Conservation (phyloP, 2,329 filamentous ascomycete species). For the Aureobasidium sp. region DNA sequence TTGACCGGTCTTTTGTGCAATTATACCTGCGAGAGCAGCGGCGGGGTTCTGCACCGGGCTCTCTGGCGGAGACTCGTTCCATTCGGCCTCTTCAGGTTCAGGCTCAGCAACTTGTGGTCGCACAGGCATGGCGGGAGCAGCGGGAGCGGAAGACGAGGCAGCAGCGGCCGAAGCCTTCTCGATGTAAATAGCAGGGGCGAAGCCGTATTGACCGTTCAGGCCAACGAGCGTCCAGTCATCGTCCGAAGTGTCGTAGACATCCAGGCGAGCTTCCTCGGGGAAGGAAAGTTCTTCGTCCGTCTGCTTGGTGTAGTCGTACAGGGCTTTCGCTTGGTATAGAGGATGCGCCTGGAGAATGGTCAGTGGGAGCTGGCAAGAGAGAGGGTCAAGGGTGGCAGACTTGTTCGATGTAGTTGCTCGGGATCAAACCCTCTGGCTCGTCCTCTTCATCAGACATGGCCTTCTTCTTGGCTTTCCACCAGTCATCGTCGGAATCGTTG, state of each 20-base stretch:
- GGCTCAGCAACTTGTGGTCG: slow-evolving; percentile 33
- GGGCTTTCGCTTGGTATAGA: slow-evolving; percentile 68
- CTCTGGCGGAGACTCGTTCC: slow-evolving; percentile 37
- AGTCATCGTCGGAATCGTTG: slow-evolving; percentile 67
- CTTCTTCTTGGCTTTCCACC: slow-evolving; percentile 97
- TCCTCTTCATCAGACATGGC: slow-evolving; percentile 72
- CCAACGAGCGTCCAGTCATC: slow-evolving; percentile 96
- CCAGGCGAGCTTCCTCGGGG: slow-evolving; percentile 73
- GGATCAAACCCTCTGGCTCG: slow-evolving; percentile 82
- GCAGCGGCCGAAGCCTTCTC: slow-evolving; percentile 54
- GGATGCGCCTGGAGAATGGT: slow-evolving; percentile 51
- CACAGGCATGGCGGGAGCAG: slow-evolving; percentile 33
- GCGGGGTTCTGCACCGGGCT: slow-evolving; percentile 43
- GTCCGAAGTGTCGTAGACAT: slow-evolving; percentile 84
- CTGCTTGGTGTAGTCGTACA: slow-evolving; percentile 96
- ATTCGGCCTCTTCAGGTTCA: slow-evolving; percentile 30
- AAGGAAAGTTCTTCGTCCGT: slow-evolving; percentile 98
- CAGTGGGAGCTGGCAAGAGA: background rate
- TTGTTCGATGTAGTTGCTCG: slow-evolving; percentile 92
- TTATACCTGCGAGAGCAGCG: slow-evolving; percentile 50
- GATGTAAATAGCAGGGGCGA: slow-evolving; percentile 94
- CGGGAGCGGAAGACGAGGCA: slow-evolving; percentile 36
- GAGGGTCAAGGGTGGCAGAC: slow-evolving; percentile 44
- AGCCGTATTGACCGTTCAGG: slow-evolving; percentile 77
- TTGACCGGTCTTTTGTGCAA: slow-evolving; percentile 41